These are phyloP conservation scores for Coemansia sp. DNA, from an alignment of 192 early-diverging fungal genomes.

Conservation along the genomic window DNA sequence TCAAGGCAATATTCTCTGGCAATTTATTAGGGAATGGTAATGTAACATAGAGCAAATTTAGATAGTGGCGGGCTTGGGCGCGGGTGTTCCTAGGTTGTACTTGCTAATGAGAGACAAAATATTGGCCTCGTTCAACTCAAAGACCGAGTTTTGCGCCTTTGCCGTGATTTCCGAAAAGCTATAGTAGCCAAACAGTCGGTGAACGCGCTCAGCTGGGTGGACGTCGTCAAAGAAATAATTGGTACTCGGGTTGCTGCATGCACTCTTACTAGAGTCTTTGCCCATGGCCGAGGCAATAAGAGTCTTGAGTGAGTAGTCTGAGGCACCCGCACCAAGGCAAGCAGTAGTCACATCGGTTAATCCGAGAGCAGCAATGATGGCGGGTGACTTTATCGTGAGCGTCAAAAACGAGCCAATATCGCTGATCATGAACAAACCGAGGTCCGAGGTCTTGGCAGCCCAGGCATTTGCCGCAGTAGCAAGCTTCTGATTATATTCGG, in stretches of 20 bases:
- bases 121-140: slow-evolving; percentile 20
- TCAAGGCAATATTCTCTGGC: no score
- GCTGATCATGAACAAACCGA: slow-evolving; percentile 16
- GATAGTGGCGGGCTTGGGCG: slow-evolving; percentile 23
- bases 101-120: slow-evolving; percentile 25
- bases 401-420: slow-evolving; percentile 41
- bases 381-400: slow-evolving; percentile 17
- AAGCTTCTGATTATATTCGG: slow-evolving; percentile 20
- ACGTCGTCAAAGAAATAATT: slow-evolving; percentile 49
- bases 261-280: slow-evolving; percentile 9
- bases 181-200: slow-evolving; percentile 46
- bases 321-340: slow-evolving; percentile 27
- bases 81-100: slow-evolving; percentile 25
- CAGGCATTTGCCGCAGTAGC: slow-evolving; percentile 18
- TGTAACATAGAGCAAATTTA: background rate
- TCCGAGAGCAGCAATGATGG: slow-evolving; percentile 21
- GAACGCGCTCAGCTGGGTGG: slow-evolving; percentile 41
- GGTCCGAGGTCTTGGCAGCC: slow-evolving; percentile 19
- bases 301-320: slow-evolving; percentile 35
- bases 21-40: background rate
- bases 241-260: slow-evolving; percentile 39
- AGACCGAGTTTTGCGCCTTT: background rate
- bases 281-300: slow-evolving; percentile 29
- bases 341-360: slow-evolving; percentile 31
- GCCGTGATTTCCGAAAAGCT: slow-evolving; percentile 19